Evolutionary conservation across 208 protist genomes (phyloP), one percentile per base, ranked within the genome.

Genomic region (Cochliopodium minus): DNA sequence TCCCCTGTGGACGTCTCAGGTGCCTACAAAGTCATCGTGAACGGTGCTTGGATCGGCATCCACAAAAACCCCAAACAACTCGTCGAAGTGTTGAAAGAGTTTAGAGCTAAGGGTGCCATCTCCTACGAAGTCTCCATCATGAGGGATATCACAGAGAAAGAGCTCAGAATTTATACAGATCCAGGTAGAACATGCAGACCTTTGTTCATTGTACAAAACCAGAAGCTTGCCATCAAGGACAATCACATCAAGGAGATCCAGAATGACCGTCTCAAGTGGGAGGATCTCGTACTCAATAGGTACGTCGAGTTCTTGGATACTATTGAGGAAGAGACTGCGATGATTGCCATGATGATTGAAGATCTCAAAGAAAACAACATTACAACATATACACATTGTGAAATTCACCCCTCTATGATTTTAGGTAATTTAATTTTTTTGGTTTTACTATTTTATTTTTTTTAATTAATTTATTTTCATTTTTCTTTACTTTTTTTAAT

Each of bases 321-420:
- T 13, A 73, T 89, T 30, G 76, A 81, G 46, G 79, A 85, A 60
- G 72, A 90, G 38, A 82, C 67, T 0, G 50, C 64, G 20, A 72
- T 85, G 68, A 83, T 83, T 57, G 76, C 70, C 10, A 82, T 86
- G 73, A 81, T 74, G 47, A 73, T 88, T 64, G 34, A 61, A 29
- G 69, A 79, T 53, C 45, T 87, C 1, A 51, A 11, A 35, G 52
- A 26, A 32, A 10, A 20, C 6, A 73, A 74, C 38, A 59, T 22
- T 17, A 63, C 56, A n/a, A 74, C 57, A 23, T 91, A 92, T 63
- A 94, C 88, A 15, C 90, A 96, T 67, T 88, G 74, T 62, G 91
- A 96, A 72, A 96, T 96, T 72, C 85, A 96, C 70, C 91, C 91
- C 26, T 76, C 78, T n/a, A 88, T 92, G 77, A 92, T 95, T 58